A percentile compares a stretch with the other conserved stretches of the same genome.
phyloP scores from a whole-genome alignment of 441 rosid species.

The Populus hybrid region DNA sequence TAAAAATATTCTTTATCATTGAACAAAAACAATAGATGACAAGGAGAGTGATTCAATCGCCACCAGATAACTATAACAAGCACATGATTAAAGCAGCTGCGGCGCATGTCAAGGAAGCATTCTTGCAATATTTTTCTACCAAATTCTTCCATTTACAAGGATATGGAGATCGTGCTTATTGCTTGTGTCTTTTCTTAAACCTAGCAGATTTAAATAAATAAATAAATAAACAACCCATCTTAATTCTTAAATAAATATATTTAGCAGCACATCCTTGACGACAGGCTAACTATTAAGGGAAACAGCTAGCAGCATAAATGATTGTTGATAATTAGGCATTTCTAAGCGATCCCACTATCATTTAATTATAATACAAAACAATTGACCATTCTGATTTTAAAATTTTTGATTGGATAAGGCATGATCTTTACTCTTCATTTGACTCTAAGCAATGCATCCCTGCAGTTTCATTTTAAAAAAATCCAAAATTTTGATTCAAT shows the following conservation, averaged over 20 bases:
- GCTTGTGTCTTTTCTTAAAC: constrained; percentile 5
- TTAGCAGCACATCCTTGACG: too few relatives aligned
- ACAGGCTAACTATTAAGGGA: background rate
- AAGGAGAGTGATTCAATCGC: background rate
- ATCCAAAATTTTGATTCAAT: too few relatives aligned
- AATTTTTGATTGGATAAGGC: too few relatives aligned
- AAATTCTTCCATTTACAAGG: background rate
- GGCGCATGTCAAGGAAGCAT: constrained; percentile 10
- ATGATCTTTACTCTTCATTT: too few relatives aligned
- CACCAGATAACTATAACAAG: background rate
- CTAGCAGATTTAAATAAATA: background rate
- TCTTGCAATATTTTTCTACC: background rate
- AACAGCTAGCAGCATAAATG: background rate
- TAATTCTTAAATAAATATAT: too few relatives aligned
- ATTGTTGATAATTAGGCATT: background rate
- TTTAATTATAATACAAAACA: too few relatives aligned
- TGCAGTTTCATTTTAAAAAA: too few relatives aligned
- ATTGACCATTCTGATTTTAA: too few relatives aligned
- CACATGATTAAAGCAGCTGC: background rate
- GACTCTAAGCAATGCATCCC: too few relatives aligned
- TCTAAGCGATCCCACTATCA: too few relatives aligned
- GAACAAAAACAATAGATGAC: too few relatives aligned
- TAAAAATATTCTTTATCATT: too few relatives aligned
- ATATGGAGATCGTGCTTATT: background rate
- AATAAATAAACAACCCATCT: background rate